A percentile compares a stretch with the other conserved stretches of the same genome.
These are phyloP conservation scores for Eucalyptus shirleyi DNA, from an alignment of 345 rosid species.

Conservation along the genomic window DNA sequence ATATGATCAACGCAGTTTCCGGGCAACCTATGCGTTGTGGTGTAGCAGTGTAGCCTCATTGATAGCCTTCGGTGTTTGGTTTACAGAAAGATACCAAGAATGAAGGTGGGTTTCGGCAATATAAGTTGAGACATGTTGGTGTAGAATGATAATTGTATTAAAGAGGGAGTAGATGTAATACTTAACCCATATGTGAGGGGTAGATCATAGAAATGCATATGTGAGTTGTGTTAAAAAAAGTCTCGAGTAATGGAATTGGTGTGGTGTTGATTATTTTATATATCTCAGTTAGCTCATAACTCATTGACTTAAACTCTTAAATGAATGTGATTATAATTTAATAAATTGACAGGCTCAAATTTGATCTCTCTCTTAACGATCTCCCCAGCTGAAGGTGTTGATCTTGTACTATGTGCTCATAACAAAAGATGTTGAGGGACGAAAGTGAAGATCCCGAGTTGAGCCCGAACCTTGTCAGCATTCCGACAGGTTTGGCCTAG, in stretches of 20 bases:
- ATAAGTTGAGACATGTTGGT: neutral
- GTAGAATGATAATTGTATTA: neutral
- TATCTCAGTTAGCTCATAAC: neutral
- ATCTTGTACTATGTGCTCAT: neutral
- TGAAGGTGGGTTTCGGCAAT: rapidly evolving
- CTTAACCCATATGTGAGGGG: neutral
- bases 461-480: neutral
- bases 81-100: too few relatives aligned
- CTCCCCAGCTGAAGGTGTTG: neutral
- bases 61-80: too few relatives aligned
- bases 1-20: too few relatives aligned
- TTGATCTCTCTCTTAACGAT: too few relatives aligned
- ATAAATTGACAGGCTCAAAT: rapidly evolving
- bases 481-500: neutral
- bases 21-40: rapidly evolving
- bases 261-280: neutral
- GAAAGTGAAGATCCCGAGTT: neutral
- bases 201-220: neutral
- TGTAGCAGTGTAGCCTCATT: too few relatives aligned
- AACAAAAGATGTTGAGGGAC: neutral
- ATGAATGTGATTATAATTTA: too few relatives aligned
- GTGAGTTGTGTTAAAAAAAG: neutral
- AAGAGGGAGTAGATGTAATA: neutral
- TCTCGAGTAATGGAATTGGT: neutral
- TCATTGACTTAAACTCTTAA: too few relatives aligned